Percentiles rank a stretch among this genome's conserved stretches.
These are phyloP conservation scores for Suillus americanus DNA, from an alignment of 768 basidiomycete species.

Conservation along the genomic window DNA sequence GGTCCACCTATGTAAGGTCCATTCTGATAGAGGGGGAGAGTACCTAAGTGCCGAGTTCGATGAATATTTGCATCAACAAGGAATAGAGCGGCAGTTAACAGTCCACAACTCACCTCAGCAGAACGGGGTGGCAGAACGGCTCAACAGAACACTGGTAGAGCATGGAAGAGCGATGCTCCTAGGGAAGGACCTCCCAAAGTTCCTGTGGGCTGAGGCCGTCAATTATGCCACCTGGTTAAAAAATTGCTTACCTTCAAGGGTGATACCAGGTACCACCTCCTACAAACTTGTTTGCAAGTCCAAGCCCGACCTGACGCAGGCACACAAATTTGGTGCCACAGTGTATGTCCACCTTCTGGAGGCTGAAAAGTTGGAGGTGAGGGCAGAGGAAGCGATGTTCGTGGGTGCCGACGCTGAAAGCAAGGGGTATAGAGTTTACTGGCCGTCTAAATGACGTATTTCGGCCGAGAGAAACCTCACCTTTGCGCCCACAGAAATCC, in stretches of 20 bases:
- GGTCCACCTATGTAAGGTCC: neutral
- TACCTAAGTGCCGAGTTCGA: too few relatives aligned
- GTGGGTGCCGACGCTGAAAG: constrained; percentile 35
- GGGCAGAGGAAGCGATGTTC: constrained; percentile 27
- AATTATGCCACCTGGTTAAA: constrained; percentile 35
- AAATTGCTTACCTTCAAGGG: constrained; percentile 35
- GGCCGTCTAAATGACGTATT: constrained; percentile 9
- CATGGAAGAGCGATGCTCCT: constrained; percentile 20
- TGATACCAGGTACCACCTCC: too few relatives aligned
- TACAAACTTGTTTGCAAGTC: too few relatives aligned
- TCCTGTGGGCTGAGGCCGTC: constrained; percentile 17
- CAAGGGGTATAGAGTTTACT: constrained; percentile 35
- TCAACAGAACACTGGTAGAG: constrained; percentile 28
- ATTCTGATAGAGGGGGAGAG: constrained; percentile 29
- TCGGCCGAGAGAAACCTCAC: constrained; percentile 32
- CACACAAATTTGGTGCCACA: neutral
- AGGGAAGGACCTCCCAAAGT: constrained; percentile 20
- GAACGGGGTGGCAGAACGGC: constrained; percentile 32
- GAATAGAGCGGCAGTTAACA: too few relatives aligned
- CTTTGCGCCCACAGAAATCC: neutral
- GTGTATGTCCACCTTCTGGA: constrained; percentile 20
- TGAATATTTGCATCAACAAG: too few relatives aligned
- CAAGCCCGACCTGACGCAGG: neutral
- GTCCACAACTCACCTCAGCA: constrained; percentile 32
- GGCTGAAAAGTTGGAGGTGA: constrained; percentile 24